These are phyloP conservation scores for Haematococcus sp. DNA, from an alignment of 139 green algal species.

Conservation along the genomic window DNA sequence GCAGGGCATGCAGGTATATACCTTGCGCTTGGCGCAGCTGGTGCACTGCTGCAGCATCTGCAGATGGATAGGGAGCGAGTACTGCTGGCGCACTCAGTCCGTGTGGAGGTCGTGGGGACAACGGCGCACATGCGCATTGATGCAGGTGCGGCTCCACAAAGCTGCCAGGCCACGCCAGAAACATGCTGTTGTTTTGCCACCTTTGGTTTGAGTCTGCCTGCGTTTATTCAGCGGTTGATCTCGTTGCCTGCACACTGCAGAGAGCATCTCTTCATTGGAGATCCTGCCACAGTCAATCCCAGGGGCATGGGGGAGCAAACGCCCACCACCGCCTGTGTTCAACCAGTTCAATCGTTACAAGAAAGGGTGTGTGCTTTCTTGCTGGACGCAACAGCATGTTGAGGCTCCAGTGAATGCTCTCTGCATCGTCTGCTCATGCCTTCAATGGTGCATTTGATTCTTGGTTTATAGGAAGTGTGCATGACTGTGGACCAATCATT, in stretches of 20 bases:
- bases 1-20: slow-evolving; percentile 3
- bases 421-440: background rate
- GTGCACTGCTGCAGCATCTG: slow-evolving; percentile 6
- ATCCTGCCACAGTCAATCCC: no score
- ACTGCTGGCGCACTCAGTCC: background rate
- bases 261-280: background rate
- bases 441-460: background rate
- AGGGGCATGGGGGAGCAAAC: no score
- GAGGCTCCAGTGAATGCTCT: no score
- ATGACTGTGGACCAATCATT: background rate
- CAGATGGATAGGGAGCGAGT: background rate
- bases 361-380: no score
- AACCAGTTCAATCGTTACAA: no score
- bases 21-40: background rate
- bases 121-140: slow-evolving; percentile 7
- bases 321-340: no score
- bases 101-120: background rate
- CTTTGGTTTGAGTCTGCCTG: background rate
- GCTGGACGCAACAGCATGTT: no score
- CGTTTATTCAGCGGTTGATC: background rate
- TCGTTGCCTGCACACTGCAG: background rate
- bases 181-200: background rate
- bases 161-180: background rate
- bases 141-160: background rate
- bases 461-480: background rate